Evolutionary conservation across 345 rosid species (phyloP), one percentile per base, ranked within the genome.

Genomic region (Brassica napus): DNA sequence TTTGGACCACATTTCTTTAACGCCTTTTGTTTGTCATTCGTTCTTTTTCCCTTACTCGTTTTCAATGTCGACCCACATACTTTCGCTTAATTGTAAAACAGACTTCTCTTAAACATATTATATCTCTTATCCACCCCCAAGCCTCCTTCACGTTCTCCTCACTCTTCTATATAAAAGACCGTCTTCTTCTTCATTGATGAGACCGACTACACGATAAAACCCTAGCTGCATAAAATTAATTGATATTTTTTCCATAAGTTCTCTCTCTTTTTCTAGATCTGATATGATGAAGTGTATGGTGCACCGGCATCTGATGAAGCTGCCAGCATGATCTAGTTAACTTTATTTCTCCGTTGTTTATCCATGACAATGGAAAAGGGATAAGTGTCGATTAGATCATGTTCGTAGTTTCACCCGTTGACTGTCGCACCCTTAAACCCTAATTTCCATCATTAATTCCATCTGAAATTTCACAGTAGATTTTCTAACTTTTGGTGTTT

Each of bases 301-400:
- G 90, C 85, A 80, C 83, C 84, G 81, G 76, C 86, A 86, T 83
- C 97, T 79, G 98, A 83, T 94, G 97, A 94, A 94, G 98, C 98
- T 94, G 98, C 97, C 98, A 94, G 98, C 98, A 91, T 94, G 98
- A 94, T 94, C 94, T 90, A 80, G 87, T 83, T 83, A 26, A 81
- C 73, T 75, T 83, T 81, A 81, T 78, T 84, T 65, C 59, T 39
- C 21, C 1, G 81, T 34, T 75, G 79, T 72, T 66, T 78, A 28
- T 28, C 24, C 6, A 10, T 57, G 12, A 57, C 7, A 15, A 54
- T 68, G 44, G 62, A 15, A 32, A 68, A 62, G 65, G 85, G 85
- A 42, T 23, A 52, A 85, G 75, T 82, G 14, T 82, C 78, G 88
- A 88, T 84, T 84, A 92, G 96, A 92, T 92, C 97, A 89, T 92